Evolutionary conservation across 1,284 basidiomycete genomes (phyloP), one percentile per base, ranked within the genome.

Genomic region (Leccinum angustisporum): DNA sequence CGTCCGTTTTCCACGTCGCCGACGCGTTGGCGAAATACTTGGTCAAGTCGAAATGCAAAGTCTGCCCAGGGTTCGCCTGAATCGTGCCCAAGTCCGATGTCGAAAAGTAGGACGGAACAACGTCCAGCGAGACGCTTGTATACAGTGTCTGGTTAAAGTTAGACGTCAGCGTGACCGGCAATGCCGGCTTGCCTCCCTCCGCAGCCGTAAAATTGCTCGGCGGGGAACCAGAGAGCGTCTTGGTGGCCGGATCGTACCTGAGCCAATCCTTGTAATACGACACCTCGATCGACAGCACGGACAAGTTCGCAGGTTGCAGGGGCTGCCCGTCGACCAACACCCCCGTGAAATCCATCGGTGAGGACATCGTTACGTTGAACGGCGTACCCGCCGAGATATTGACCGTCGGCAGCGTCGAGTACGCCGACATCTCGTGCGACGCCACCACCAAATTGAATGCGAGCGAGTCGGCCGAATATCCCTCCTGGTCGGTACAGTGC

Each of bases 41-140:
- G 2, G 66, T 67, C 16, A 93, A 77, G 65, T 78, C 70, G 65
- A 88, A 84, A 2, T 75, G 66, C 52, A 90, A 71, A 71, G 63
- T 55, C 72, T 79, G 66, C 64, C 86, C 77, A 64, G 81, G 72
- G 62, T 76, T 76, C 38, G 80, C 80, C 50, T 81, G 75, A 59
- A 89, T 75, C n/a, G 83, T 77, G 5, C 86, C 83, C 43, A 93
- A 74, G 13, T 77, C 76, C 18, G 83, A 73, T n/a, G 76, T 66
- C 16, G 81, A 81, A 75, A 95, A 94, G 69, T 84, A 87, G 0
- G 91, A 88, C 5, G 87, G 81, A 21, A 87, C 86, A 27, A 91
- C 74, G 14, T 81, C 81, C 58, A 96, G 66, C 5, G 82, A 78
- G 43, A 94, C 76, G 59, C 81, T 86, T 13, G 87, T 86, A 55